Evolutionary conservation across 208 protist species (phyloP).

Genomic region (Trypanosoma brucei): DNA sequence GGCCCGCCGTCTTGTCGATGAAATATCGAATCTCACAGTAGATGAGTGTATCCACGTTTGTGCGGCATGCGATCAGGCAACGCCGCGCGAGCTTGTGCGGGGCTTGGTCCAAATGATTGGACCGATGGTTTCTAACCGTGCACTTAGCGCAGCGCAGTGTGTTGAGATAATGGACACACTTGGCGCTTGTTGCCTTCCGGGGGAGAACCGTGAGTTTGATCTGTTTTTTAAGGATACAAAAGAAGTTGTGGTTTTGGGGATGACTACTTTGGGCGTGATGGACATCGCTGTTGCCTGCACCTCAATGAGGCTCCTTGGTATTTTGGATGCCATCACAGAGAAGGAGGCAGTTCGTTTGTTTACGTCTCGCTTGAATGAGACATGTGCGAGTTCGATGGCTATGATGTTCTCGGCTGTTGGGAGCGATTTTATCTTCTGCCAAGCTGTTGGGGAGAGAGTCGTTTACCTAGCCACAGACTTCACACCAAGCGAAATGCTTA

Average conservation of each 20-base stretch:
- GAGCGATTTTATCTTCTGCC: slow-evolving; percentile 32
- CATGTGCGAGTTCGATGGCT: slow-evolving; percentile 61
- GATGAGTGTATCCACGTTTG: slow-evolving; percentile 69
- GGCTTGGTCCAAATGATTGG: slow-evolving; percentile 42
- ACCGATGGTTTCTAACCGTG: slow-evolving; percentile 19
- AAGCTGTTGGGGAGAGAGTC: slow-evolving; percentile 53
- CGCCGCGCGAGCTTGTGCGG: slow-evolving; percentile 43
- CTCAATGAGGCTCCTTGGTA: slow-evolving; percentile 20
- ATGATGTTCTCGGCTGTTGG: slow-evolving; percentile 60
- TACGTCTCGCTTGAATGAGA: slow-evolving; percentile 24
- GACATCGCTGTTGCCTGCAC: slow-evolving; percentile 74
- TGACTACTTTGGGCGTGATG: slow-evolving; percentile 46
- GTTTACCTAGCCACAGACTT: slow-evolving; percentile 81
- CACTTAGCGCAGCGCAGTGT: slow-evolving; percentile 37
- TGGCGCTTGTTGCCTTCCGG: slow-evolving; percentile 20
- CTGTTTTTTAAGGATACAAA: slow-evolving; percentile 21
- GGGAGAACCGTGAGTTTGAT: slow-evolving; percentile 16
- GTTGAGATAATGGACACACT: slow-evolving; percentile 65
- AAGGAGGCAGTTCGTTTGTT: slow-evolving; percentile 34
- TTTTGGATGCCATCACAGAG: slow-evolving; percentile 24
- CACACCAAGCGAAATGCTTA: slow-evolving; percentile 66
- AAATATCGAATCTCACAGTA: slow-evolving; percentile 60
- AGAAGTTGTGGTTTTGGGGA: slow-evolving; percentile 14
- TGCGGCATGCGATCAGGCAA: slow-evolving; percentile 39
- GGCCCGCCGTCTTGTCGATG: slow-evolving; percentile 36